phyloP scores from a whole-genome alignment of 306 rosid genomes.

The Quercus bicolor region DNA sequence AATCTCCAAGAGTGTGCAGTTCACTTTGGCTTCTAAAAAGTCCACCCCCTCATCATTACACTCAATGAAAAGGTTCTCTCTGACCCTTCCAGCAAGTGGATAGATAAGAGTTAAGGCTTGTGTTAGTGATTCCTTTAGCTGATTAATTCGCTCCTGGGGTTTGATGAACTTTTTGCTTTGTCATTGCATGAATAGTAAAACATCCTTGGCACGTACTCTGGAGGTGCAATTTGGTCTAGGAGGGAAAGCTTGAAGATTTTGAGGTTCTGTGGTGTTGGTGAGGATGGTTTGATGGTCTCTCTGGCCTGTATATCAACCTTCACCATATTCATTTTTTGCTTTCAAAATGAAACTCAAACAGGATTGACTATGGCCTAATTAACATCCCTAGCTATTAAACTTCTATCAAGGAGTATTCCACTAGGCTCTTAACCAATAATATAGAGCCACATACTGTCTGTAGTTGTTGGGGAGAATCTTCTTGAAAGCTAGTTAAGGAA shows the following conservation, averaged over 20 bases:
- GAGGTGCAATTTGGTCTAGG: constrained; percentile 14
- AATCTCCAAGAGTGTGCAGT: constrained; percentile 17
- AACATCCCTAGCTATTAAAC: too few relatives aligned
- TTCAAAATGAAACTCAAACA: not conserved
- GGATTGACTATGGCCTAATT: too few relatives aligned
- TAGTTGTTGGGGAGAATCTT: too few relatives aligned
- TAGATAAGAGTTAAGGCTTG: constrained; percentile 37
- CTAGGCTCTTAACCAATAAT: too few relatives aligned
- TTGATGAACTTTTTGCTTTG: not conserved
- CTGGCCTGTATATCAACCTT: constrained; percentile 12
- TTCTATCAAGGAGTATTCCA: too few relatives aligned
- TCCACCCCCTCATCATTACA: constrained; percentile 45
- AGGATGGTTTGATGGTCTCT: constrained; percentile 25
- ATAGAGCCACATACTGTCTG: too few relatives aligned
- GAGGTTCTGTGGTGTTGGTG: constrained; percentile 24
- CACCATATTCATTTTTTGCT: not conserved
- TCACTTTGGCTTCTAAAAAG: constrained; percentile 20
- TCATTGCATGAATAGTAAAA: constrained; percentile 20
- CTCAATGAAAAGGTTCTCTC: constrained; percentile 26
- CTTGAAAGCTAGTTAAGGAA: too few relatives aligned
- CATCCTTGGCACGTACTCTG: constrained; percentile 14
- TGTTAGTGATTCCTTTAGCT: constrained; percentile 41
- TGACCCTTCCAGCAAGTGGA: constrained; percentile 50
- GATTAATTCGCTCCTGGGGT: constrained; percentile 6
- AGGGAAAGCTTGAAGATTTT: constrained; percentile 21